Evolutionary conservation across 495 filamentous ascomycete species (phyloP).

Genomic region (Bathelium albidoporum): DNA sequence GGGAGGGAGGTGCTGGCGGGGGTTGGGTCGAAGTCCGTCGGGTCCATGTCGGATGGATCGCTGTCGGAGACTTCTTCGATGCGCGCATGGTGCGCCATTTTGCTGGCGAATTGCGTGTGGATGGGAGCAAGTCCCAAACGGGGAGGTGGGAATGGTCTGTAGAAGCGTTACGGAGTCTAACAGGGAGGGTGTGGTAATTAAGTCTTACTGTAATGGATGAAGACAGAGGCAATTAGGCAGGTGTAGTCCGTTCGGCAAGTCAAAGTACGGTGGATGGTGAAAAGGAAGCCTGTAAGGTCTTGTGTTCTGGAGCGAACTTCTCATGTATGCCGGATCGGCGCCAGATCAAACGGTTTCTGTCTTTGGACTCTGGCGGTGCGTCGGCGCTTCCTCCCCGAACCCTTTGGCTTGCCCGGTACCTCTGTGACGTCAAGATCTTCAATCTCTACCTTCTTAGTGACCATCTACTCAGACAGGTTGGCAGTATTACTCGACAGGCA

Average conservation of each 20-base stretch:
- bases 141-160: neutral
- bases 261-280: neutral
- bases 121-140: neutral
- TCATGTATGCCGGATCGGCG: too few relatives aligned
- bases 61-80: constrained; percentile 85
- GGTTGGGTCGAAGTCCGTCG: constrained; percentile 39
- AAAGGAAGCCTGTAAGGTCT: neutral
- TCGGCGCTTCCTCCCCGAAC: too few relatives aligned
- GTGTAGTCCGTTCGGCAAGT: too few relatives aligned
- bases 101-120: neutral
- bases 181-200: too few relatives aligned
- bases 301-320: too few relatives aligned
- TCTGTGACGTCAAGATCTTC: neutral
- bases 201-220: neutral
- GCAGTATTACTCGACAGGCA: neutral
- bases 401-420: too few relatives aligned
- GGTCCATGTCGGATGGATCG: constrained; percentile 65
- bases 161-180: too few relatives aligned
- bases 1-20: neutral
- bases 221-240: too few relatives aligned
- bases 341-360: too few relatives aligned
- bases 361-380: too few relatives aligned
- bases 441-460: neutral
- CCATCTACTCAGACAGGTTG: neutral
- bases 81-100: constrained; percentile 70